Percentiles rank a stretch among this genome's conserved stretches.
Evolutionary conservation across 306 rosid genomes (phyloP).

Genomic region (Vigna mungo): DNA sequence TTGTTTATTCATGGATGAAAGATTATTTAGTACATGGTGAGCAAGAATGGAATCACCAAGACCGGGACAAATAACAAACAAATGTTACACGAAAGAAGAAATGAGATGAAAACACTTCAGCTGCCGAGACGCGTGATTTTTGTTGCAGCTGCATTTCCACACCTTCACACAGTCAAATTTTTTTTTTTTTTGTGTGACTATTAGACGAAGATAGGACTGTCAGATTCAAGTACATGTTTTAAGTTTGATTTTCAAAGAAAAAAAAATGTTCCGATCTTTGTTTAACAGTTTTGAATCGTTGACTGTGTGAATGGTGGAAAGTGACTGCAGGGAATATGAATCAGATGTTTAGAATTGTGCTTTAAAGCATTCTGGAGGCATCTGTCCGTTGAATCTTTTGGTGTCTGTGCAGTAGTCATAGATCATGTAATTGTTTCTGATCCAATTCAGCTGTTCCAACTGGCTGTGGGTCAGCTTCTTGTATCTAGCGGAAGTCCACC

Average conservation of each 20-base stretch:
- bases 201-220: neutral
- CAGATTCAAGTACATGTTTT: neutral
- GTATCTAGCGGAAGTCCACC: conserved; percentile 69
- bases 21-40: conserved; percentile 16
- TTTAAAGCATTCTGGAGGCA: conserved; percentile 64
- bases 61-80: conserved; percentile 24
- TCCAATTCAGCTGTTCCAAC: conserved; percentile 55
- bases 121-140: neutral
- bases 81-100: neutral
- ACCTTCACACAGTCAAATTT: neutral
- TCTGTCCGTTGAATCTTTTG: conserved; percentile 59
- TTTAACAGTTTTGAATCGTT: neutral
- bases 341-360: conserved; percentile 46
- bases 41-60: conserved; percentile 43
- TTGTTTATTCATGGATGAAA: conserved; percentile 27
- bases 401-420: conserved; percentile 76
- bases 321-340: neutral
- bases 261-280: neutral
- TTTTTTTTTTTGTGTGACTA: no score
- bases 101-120: neutral
- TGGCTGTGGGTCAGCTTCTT: conserved; percentile 49
- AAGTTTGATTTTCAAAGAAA: neutral
- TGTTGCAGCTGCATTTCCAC: neutral
- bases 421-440: conserved; percentile 61
- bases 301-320: neutral